phyloP scores from a whole-genome alignment of 2,329 filamentous ascomycete species.

The Rugonectria rugulosa region DNA sequence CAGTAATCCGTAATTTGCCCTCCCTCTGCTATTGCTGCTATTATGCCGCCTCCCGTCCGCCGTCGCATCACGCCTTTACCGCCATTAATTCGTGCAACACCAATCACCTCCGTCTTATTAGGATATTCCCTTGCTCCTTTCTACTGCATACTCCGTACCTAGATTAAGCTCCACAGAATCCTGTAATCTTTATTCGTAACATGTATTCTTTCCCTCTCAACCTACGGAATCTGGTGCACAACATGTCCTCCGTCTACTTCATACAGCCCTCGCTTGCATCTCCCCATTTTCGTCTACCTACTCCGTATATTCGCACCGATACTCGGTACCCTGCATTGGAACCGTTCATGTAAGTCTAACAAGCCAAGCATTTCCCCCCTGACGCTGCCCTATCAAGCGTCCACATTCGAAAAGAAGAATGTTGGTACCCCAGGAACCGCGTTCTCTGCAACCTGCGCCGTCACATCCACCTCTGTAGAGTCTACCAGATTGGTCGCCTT shows the following conservation, averaged over 20 bases:
- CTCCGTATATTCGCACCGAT: too few relatives aligned
- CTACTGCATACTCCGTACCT: too few relatives aligned
- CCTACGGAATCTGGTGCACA: too few relatives aligned
- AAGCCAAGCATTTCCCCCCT: conserved; percentile 5
- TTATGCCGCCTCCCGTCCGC: neutral
- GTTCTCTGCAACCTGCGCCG: conserved; percentile 67
- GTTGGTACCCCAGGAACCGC: conserved; percentile 84
- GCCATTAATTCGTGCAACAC: conserved; percentile 2
- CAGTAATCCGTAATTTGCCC: neutral
- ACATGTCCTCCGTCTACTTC: too few relatives aligned
- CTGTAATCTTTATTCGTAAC: too few relatives aligned
- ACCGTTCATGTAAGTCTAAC: conserved; percentile 23
- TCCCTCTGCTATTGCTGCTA: too few relatives aligned
- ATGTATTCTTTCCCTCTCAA: too few relatives aligned
- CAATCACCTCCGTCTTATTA: neutral
- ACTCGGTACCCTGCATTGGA: too few relatives aligned
- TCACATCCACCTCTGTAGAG: conserved; percentile 63
- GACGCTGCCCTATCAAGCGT: conserved; percentile 41
- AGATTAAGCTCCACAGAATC: too few relatives aligned
- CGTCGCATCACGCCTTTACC: conserved; percentile 12
- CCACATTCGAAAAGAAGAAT: conserved; percentile 86
- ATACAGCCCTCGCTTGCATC: too few relatives aligned
- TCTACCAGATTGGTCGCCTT: conserved; percentile 63
- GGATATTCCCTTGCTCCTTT: too few relatives aligned
- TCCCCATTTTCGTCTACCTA: conserved; percentile 8